Percentiles rank a stretch among this genome's conserved stretches.
Conservation (phyloP, 2,329 filamentous ascomycete genomes). For the Beauveria varroae region DNA sequence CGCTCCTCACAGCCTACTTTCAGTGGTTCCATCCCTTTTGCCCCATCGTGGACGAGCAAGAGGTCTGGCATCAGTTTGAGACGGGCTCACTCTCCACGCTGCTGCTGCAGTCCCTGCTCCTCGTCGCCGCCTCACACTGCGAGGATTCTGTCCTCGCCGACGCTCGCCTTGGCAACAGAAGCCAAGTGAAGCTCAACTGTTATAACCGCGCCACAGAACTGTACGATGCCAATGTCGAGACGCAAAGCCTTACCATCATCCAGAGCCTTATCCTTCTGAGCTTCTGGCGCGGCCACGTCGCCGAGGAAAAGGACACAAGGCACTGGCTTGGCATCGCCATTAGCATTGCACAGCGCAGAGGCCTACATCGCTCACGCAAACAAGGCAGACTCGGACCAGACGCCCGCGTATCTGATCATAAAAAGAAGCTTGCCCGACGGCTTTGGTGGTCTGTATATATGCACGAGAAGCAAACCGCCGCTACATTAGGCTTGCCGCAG, state of each 20-base stretch:
- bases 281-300: slow-evolving; percentile 40
- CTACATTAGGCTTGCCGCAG: slow-evolving; percentile 36
- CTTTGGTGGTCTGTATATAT: slow-evolving; percentile 43
- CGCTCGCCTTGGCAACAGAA: slow-evolving; percentile 33
- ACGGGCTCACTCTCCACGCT: slow-evolving; percentile 34
- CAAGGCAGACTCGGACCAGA: neutral
- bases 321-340: slow-evolving; percentile 39
- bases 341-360: slow-evolving; percentile 35
- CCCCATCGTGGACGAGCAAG: slow-evolving; percentile 37
- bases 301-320: slow-evolving; percentile 31
- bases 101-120: slow-evolving; percentile 40
- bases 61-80: slow-evolving; percentile 28
- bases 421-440: slow-evolving; percentile 28
- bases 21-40: slow-evolving; percentile 46
- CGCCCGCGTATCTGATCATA: slow-evolving; percentile 4
- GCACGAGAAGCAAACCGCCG: slow-evolving; percentile 40
- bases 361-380: slow-evolving; percentile 24
- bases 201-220: slow-evolving; percentile 40
- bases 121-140: slow-evolving; percentile 41
- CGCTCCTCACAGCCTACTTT: slow-evolving; percentile 39
- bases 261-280: slow-evolving; percentile 42
- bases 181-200: slow-evolving; percentile 36
- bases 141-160: slow-evolving; percentile 30
- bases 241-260: slow-evolving; percentile 34
- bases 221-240: slow-evolving; percentile 40